Base-by-base conservation (phyloP, 2,329 filamentous ascomycete genomes). In the Talaromyces sp. region DNA sequence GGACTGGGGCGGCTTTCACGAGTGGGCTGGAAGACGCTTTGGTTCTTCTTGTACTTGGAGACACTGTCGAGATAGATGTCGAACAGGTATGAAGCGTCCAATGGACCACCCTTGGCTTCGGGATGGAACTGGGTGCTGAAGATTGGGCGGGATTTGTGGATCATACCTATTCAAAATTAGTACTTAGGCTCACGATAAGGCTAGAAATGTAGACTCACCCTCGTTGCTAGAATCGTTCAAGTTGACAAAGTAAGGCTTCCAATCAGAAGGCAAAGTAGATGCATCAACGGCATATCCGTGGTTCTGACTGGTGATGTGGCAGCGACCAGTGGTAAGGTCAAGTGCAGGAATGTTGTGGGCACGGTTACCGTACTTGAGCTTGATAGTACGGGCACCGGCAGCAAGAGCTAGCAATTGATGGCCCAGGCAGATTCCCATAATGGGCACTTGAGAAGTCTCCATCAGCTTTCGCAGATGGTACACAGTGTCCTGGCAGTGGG, bases 91-190 rank as follows among this genome's bases (percentile, higher is more conserved):
- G 90, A 87, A 63, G 90, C 95, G 80, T 99, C 94, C 77, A 96
- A 89, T 56, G 94, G 94, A 56, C 94, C 94, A 61, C 94, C 94
- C 82, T 96, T 96, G 66, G 94, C 94, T 78, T 99, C 94, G 15
- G 94, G 94, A 73, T 99, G 94, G 86, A 99, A 99, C 77, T 99
- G 94, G 22, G 92, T 96, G 63, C 89, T 93, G 83, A 99, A 97
- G 73, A 99, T 99, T 62, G 94, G 94, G 36, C 93, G 89, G 59
- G 89, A 89, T 78, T 89, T 91, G 83, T 99, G 94, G 73, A 97
- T 91, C 85, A 99, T 91, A 60, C 89, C 80, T 69, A 60, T 65
- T 57, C 66, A 60, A 52, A 48, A 40, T 57, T 59, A 43, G 25
- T 22, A 48, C 3, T 33, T 4, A 9, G n/a, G 19, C 19, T 1